Evolutionary conservation across 2,329 filamentous ascomycete species (phyloP).

Genomic region (Diaporthe sp.): DNA sequence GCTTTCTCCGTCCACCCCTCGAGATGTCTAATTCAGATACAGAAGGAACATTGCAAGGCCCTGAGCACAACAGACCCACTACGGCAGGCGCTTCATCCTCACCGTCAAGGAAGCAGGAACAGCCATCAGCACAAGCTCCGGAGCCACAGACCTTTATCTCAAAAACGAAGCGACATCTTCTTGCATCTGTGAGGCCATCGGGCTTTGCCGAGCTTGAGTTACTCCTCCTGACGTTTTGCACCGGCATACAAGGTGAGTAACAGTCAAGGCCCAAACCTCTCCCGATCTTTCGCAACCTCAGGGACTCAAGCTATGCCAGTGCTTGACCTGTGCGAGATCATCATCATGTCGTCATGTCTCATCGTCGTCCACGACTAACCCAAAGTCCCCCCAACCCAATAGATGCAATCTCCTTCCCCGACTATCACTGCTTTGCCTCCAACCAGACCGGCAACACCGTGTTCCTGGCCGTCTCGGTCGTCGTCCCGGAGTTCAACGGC

Average conservation of each 20-base stretch:
- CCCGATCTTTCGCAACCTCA: background rate
- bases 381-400: background rate
- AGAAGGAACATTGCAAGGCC: conserved; percentile 16
- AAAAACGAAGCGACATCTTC: conserved; percentile 48
- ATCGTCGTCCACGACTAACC: background rate
- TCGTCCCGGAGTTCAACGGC: conserved; percentile 61
- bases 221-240: conserved; percentile 63
- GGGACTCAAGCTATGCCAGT: too few relatives aligned
- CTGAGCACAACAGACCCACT: background rate
- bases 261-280: background rate
- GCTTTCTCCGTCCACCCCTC: background rate
- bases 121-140: background rate
- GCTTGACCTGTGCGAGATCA: background rate
- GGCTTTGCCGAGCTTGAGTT: conserved; percentile 61
- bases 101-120: background rate
- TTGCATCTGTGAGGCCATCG: conserved; percentile 53
- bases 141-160: conserved; percentile 35
- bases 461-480: conserved; percentile 67
- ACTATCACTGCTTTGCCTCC: conserved; percentile 74
- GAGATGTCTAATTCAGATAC: conserved; percentile 12
- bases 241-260: conserved; percentile 62
- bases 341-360: background rate
- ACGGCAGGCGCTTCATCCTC: background rate
- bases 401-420: conserved; percentile 72
- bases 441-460: conserved; percentile 78